Percentiles rank a stretch among this genome's conserved stretches.
Evolutionary conservation across 2,329 filamentous ascomycete species (phyloP).

Genomic region (Claviceps fusiformis): DNA sequence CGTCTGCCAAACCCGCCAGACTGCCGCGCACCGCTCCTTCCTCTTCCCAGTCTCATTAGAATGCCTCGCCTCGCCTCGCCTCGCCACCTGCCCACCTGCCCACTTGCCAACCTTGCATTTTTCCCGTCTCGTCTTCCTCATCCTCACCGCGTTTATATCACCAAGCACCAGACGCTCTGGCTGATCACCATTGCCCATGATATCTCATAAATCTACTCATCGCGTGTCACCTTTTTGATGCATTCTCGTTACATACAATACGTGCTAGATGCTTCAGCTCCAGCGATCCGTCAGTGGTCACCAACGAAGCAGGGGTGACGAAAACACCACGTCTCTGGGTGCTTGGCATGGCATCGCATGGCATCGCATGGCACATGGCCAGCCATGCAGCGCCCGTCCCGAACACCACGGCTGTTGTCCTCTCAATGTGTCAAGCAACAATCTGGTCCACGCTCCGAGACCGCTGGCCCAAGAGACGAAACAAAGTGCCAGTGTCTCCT

Average conservation of each 20-base stretch:
- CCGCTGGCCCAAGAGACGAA: neutral
- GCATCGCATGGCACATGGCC: too few species aligned
- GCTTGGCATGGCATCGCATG: neutral
- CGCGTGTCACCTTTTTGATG: neutral
- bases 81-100: neutral
- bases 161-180: neutral
- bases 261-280: neutral
- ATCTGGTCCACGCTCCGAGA: neutral
- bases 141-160: neutral
- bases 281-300: neutral
- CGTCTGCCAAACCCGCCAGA: neutral
- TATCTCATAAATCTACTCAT: neutral
- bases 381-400: neutral
- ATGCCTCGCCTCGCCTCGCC: too few species aligned
- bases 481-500: neutral
- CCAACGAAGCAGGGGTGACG: neutral
- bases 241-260: neutral
- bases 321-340: neutral
- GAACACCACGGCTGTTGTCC: neutral
- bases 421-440: neutral
- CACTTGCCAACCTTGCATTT: too few species aligned
- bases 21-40: neutral
- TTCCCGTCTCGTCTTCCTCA: too few species aligned
- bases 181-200: neutral
- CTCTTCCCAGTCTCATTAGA: neutral